Conservation (phyloP, 345 rosid species). For the Cardiospermum halicacabum region DNA sequence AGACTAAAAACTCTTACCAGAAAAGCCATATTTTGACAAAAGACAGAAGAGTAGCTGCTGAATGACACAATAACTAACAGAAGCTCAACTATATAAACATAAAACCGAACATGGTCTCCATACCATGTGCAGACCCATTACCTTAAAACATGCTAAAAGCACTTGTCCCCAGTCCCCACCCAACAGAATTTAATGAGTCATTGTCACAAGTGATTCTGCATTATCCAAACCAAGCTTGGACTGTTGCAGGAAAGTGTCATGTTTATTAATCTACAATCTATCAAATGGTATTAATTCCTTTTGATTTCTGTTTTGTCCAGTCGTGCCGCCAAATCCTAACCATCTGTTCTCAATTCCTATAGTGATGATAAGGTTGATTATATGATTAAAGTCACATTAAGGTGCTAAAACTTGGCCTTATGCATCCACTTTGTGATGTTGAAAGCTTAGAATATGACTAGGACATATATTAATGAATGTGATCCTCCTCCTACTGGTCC, state of each 20-base stretch:
- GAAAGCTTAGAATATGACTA: neutral
- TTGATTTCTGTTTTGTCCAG: neutral
- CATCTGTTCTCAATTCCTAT: neutral
- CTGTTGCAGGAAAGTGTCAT: neutral
- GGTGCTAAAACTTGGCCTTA: neutral
- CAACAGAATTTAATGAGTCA: neutral
- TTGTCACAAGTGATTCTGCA: neutral
- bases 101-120: no score
- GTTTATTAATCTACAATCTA: constrained; percentile 7
- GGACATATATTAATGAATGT: neutral
- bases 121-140: neutral
- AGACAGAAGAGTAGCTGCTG: neutral
- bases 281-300: constrained; percentile 1
- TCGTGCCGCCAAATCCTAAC: constrained; percentile 1
- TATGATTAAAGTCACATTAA: neutral
- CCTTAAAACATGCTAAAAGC: constrained; percentile 10
- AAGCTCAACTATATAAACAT: constrained; percentile 14
- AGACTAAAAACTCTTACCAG: no score
- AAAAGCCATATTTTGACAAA: constrained; percentile 16
- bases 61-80: neutral
- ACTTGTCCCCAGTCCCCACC: constrained; percentile 29
- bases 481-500: neutral
- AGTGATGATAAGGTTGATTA: neutral
- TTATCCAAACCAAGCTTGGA: neutral
- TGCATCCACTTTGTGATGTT: constrained; percentile 1